phyloP scores from a whole-genome alignment of 805 yeast species.

The Kodamaea laetipori region DNA sequence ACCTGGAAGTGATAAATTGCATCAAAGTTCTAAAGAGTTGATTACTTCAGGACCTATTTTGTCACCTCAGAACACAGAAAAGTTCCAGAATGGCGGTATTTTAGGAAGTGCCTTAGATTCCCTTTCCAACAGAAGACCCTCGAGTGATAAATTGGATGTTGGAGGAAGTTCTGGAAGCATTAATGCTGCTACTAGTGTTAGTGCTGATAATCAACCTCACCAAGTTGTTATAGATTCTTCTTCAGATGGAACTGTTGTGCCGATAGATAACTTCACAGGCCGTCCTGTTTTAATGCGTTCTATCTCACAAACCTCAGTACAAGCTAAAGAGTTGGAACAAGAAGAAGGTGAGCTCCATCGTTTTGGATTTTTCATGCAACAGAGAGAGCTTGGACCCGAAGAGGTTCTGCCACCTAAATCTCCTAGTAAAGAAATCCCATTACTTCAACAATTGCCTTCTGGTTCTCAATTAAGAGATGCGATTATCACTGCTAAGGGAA shows the following conservation, averaged over 20 bases:
- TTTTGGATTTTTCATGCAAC: constrained; percentile 80
- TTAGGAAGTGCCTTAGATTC: constrained; percentile 4
- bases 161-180: neutral
- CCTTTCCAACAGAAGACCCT: neutral
- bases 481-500: constrained; percentile 74
- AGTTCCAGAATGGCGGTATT: constrained; percentile 16
- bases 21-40: constrained; percentile 51
- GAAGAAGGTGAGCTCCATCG: constrained; percentile 93
- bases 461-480: constrained; percentile 59
- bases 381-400: constrained; percentile 23
- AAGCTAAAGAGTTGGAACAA: constrained; percentile 76
- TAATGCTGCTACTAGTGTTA: neutral
- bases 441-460: constrained; percentile 49
- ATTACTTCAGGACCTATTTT: constrained; percentile 56
- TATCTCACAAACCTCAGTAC: constrained; percentile 61
- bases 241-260: constrained; percentile 50
- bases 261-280: constrained; percentile 71
- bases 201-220: constrained; percentile 49
- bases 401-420: constrained; percentile 1
- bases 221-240: constrained; percentile 69
- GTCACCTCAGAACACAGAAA: constrained; percentile 40
- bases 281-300: constrained; percentile 67
- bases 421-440: constrained; percentile 24
- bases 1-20: constrained; percentile 33
- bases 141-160: neutral